These are phyloP conservation scores for Solanum lycopersicoides DNA, from an alignment of 257 asterid genomes.

Conservation along the genomic window DNA sequence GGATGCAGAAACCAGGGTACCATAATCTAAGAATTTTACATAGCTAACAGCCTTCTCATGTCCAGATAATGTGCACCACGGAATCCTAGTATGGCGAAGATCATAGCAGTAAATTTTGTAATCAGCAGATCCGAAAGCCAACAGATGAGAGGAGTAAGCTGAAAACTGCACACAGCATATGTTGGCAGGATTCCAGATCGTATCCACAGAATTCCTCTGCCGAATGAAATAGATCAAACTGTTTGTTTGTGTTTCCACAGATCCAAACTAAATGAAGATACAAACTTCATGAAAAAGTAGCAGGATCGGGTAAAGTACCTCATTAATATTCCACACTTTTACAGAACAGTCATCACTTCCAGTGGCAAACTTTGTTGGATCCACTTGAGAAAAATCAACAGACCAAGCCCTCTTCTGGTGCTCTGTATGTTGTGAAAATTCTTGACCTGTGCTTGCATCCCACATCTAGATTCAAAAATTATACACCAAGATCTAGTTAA, in stretches of 20 bases:
- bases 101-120: slow-evolving; percentile 33
- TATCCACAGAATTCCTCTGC: slow-evolving; percentile 25
- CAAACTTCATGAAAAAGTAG: not conserved
- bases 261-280: not conserved
- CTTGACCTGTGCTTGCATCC: slow-evolving; percentile 43
- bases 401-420: slow-evolving; percentile 51
- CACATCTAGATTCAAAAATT: slow-evolving; percentile 23
- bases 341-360: slow-evolving; percentile 62
- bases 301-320: slow-evolving; percentile 22
- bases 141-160: slow-evolving; percentile 29
- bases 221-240: not conserved
- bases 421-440: slow-evolving; percentile 14
- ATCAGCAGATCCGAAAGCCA: slow-evolving; percentile 43
- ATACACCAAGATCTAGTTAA: not conserved
- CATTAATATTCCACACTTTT: slow-evolving; percentile 48
- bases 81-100: slow-evolving; percentile 30
- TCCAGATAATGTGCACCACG: slow-evolving; percentile 52
- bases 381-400: slow-evolving; percentile 46
- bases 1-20: slow-evolving; percentile 44
- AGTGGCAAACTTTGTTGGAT: slow-evolving; percentile 50
- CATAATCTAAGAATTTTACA: slow-evolving; percentile 34
- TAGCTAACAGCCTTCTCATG: slow-evolving; percentile 45
- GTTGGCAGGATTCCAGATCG: slow-evolving; percentile 30
- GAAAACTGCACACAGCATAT: slow-evolving; percentile 53
- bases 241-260: not conserved